Conservation (phyloP, 441 rosid genomes). For the Biscutella laevigata region DNA sequence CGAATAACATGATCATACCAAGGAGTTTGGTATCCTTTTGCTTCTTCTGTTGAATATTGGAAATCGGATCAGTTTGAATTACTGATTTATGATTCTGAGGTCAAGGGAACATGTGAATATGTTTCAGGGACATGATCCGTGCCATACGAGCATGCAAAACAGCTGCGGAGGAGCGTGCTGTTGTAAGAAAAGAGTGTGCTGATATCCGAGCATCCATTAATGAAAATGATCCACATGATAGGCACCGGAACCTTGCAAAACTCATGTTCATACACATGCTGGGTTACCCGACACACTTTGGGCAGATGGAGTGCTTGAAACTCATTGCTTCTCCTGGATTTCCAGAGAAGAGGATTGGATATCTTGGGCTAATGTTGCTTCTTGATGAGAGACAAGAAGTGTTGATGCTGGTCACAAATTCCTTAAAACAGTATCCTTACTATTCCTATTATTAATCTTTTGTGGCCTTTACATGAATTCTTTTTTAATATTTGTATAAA, state of each 20-base stretch:
- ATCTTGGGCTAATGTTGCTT: conserved; percentile 94
- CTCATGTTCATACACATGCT: conserved; percentile 99
- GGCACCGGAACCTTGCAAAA: conserved; percentile 90
- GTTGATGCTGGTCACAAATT: conserved; percentile 96
- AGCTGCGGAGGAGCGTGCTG: conserved; percentile 97
- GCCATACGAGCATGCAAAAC: conserved; percentile 96
- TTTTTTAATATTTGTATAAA: background rate
- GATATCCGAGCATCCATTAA: conserved; percentile 82
- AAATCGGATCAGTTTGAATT: background rate
- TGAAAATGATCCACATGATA: conserved; percentile 81
- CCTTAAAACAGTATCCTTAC: conserved; percentile 94
- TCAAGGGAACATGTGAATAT: conserved; percentile 8
- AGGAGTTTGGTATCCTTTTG: conserved; percentile 4
- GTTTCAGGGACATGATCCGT: conserved; percentile 96
- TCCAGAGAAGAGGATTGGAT: conserved; percentile 98
- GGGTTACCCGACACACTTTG: conserved; percentile 98
- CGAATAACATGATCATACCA: background rate
- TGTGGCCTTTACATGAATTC: background rate
- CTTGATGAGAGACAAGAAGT: conserved; percentile 99
- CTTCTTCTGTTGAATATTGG: background rate
- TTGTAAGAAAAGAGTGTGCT: conserved; percentile 95
- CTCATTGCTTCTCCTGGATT: conserved; percentile 88
- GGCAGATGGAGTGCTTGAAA: conserved; percentile 98
- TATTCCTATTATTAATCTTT: background rate
- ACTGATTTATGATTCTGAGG: background rate